These are phyloP conservation scores for Primulina eburnea DNA, from an alignment of 257 asterid genomes.

Conservation along the genomic window DNA sequence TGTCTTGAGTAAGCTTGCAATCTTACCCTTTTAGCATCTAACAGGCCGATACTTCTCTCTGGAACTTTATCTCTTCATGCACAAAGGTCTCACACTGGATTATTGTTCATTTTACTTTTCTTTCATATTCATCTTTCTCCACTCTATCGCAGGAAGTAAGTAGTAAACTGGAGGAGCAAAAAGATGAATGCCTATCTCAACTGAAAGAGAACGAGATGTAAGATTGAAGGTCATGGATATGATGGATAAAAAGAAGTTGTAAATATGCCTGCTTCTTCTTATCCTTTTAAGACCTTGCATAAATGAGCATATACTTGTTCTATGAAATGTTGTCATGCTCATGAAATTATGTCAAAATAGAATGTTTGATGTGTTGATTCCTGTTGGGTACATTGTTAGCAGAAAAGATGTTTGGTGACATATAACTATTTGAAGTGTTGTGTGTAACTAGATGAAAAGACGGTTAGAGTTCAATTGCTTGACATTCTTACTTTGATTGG, in stretches of 20 bases:
- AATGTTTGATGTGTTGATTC: not conserved
- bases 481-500: constrained; percentile 1
- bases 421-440: constrained; percentile 6
- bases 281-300: constrained; percentile 17
- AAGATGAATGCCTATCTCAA: constrained; percentile 84
- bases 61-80: not conserved
- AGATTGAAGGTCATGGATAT: constrained; percentile 33
- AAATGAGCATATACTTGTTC: not conserved
- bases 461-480: not conserved
- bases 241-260: constrained; percentile 9
- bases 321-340: constrained; percentile 10
- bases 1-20: constrained; percentile 17
- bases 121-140: constrained; percentile 22
- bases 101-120: constrained; percentile 1
- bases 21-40: constrained; percentile 15
- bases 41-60: not conserved
- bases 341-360: constrained; percentile 1
- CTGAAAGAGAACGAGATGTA: constrained; percentile 97
- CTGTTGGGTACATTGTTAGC: not conserved
- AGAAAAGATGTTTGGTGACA: not conserved
- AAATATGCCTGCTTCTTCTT: constrained; percentile 15
- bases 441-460: constrained; percentile 19
- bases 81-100: constrained; percentile 16
- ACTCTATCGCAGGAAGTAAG: constrained; percentile 74
- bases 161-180: constrained; percentile 92